Percentiles rank a stretch among this genome's conserved stretches.
These are phyloP conservation scores for Wickerhamiella bombiphila DNA, from an alignment of 805 yeast genomes.

Conservation along the genomic window DNA sequence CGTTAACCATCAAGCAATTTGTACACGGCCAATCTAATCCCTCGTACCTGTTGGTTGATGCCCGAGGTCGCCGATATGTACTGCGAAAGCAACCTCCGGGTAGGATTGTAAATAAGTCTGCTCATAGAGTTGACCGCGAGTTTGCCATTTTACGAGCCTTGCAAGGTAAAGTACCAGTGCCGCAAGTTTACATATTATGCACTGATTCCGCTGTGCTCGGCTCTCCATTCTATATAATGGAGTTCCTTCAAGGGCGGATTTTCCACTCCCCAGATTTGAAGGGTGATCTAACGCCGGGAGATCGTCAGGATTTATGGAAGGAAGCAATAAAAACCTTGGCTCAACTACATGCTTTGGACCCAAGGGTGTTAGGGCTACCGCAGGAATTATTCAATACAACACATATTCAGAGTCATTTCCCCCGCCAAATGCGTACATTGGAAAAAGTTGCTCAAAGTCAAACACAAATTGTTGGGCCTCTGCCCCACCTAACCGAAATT, in stretches of 20 bases:
- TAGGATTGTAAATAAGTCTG: slow-evolving; percentile 37
- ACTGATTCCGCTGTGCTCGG: slow-evolving; percentile 43
- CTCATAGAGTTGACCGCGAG: slow-evolving; percentile 52
- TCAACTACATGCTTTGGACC: slow-evolving; percentile 37
- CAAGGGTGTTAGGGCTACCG: slow-evolving; percentile 27
- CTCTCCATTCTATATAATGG: slow-evolving; percentile 46
- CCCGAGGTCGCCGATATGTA: slow-evolving; percentile 29
- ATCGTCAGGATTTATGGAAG: slow-evolving; percentile 28
- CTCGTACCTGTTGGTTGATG: slow-evolving; percentile 36
- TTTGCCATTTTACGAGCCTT: slow-evolving; percentile 35
- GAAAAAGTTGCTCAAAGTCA: slow-evolving; percentile 30
- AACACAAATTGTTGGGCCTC: slow-evolving; percentile 27
- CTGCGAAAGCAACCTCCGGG: slow-evolving; percentile 43
- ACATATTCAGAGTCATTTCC: slow-evolving; percentile 29
- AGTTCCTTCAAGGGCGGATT: slow-evolving; percentile 40
- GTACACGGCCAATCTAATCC: slow-evolving; percentile 53
- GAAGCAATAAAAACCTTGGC: slow-evolving; percentile 35
- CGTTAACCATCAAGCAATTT: slow-evolving; percentile 35
- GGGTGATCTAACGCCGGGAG: slow-evolving; percentile 21
- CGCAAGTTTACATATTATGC: slow-evolving; percentile 36
- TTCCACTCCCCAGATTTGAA: slow-evolving; percentile 40
- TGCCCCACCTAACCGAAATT: slow-evolving; percentile 33
- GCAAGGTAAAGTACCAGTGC: slow-evolving; percentile 36
- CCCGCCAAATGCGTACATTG: slow-evolving; percentile 39
- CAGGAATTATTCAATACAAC: slow-evolving; percentile 12